Conservation (phyloP, 2,329 filamentous ascomycete species). For the Drechslerella dactyloides region DNA sequence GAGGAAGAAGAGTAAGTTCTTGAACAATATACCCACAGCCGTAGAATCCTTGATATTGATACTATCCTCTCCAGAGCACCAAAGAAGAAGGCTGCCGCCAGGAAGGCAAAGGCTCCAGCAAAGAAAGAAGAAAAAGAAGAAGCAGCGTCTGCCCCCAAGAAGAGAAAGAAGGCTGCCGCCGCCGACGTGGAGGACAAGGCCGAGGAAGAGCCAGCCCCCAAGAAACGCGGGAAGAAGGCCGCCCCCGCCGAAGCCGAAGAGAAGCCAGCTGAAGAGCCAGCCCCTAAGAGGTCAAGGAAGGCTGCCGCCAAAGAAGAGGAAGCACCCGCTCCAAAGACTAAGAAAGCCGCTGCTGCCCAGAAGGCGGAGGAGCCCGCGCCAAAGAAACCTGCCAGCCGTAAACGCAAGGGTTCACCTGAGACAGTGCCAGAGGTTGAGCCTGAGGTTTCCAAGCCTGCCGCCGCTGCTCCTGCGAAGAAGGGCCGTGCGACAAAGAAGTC, state of each 20-base stretch:
- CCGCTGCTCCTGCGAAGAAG: conserved; percentile 18
- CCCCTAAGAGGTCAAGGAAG: conserved; percentile 20
- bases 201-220: conserved; percentile 14
- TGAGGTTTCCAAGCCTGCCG: conserved; percentile 17
- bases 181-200: conserved; percentile 14
- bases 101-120: conserved; percentile 24
- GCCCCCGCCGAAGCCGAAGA: conserved; percentile 14
- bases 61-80: conserved; percentile 2
- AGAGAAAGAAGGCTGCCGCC: background rate
- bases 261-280: conserved; percentile 12
- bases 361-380: conserved; percentile 7
- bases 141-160: conserved; percentile 13
- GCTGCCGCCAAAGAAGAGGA: conserved; percentile 4
- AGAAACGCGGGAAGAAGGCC: conserved; percentile 30
- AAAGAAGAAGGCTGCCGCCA: conserved; percentile 36
- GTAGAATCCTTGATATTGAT: background rate
- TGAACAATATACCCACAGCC: background rate
- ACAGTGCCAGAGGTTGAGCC: conserved; percentile 16
- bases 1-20: conserved; percentile 12
- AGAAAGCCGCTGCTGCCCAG: conserved; percentile 18
- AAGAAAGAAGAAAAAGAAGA: conserved; percentile 9
- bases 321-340: conserved; percentile 2
- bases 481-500: conserved; percentile 34
- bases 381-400: conserved; percentile 7
- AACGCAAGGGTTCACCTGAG: conserved; percentile 32